Percentiles rank a stretch among this genome's conserved stretches.
Conservation (phyloP, 306 rosid species). For the Myrica gale region DNA sequence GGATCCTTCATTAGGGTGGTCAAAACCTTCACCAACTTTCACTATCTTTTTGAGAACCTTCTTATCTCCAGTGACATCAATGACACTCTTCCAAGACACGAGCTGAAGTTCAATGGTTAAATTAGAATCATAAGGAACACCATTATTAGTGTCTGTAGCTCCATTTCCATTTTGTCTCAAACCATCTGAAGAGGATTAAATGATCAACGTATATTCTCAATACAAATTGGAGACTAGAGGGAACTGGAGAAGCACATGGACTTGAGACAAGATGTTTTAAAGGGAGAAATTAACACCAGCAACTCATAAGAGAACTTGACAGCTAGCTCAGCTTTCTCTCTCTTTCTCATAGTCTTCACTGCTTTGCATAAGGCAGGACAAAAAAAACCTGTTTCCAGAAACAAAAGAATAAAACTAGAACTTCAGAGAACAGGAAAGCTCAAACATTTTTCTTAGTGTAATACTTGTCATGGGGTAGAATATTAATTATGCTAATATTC, state of each 20-base stretch:
- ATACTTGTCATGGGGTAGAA: neutral
- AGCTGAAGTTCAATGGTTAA: conserved; percentile 44
- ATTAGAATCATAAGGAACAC: conserved; percentile 28
- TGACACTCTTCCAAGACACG: conserved; percentile 56
- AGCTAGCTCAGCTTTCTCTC: conserved; percentile 58
- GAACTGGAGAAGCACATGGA: neutral
- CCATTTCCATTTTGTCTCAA: conserved; percentile 26
- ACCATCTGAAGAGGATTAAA: conserved; percentile 42
- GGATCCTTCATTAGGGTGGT: conserved; percentile 61
- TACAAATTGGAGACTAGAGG: neutral
- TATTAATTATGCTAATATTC: too few species aligned
- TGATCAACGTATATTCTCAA: neutral
- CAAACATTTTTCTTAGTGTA: neutral
- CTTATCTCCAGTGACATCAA: conserved; percentile 51
- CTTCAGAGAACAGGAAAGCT: conserved; percentile 3
- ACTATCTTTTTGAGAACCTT: conserved; percentile 51
- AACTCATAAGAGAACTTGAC: conserved; percentile 51
- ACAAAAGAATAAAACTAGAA: neutral
- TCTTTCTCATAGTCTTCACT: conserved; percentile 65
- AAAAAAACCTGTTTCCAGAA: conserved; percentile 41
- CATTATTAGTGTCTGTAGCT: conserved; percentile 20
- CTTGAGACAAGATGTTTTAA: conserved; percentile 1
- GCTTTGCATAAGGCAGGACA: conserved; percentile 64
- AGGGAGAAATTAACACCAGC: conserved; percentile 5
- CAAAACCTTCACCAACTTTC: conserved; percentile 52